A percentile compares a stretch with the other conserved stretches of the same genome.
These are phyloP conservation scores for Beta corolliflora DNA, from an alignment of 179 eudicot species.

Conservation along the genomic window DNA sequence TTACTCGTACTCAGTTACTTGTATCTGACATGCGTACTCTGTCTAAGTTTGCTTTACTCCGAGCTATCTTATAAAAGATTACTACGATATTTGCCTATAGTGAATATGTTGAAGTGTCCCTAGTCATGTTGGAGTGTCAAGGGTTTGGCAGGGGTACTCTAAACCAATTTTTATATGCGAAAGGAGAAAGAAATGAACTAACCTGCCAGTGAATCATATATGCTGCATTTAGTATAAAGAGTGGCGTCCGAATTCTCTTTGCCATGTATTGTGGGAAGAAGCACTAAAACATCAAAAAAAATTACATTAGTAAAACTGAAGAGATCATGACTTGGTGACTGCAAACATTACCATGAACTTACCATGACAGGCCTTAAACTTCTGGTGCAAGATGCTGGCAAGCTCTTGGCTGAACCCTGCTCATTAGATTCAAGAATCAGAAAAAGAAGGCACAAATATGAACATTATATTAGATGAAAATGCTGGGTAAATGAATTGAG, in stretches of 20 bases:
- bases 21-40: no score
- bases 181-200: constrained; percentile 30
- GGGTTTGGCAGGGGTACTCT: no score
- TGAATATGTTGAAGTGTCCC: no score
- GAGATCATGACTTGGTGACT: not conserved
- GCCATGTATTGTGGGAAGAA: constrained; percentile 80
- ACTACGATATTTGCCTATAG: no score
- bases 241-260: constrained; percentile 56
- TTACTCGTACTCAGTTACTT: no score
- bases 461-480: not conserved
- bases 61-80: no score
- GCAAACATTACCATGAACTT: constrained; percentile 21
- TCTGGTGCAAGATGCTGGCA: constrained; percentile 66
- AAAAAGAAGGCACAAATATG: not conserved
- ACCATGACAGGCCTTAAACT: constrained; percentile 58
- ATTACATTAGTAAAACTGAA: constrained; percentile 2
- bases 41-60: no score
- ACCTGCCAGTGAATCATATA: constrained; percentile 99
- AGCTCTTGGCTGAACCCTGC: constrained; percentile 69
- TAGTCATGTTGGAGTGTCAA: no score
- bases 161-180: no score
- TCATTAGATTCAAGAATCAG: constrained; percentile 3
- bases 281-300: constrained; percentile 56
- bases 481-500: not conserved
- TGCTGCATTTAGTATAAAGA: constrained; percentile 82